phyloP scores from a whole-genome alignment of 2,329 filamentous ascomycete genomes.

The Diaporthe destruens region DNA sequence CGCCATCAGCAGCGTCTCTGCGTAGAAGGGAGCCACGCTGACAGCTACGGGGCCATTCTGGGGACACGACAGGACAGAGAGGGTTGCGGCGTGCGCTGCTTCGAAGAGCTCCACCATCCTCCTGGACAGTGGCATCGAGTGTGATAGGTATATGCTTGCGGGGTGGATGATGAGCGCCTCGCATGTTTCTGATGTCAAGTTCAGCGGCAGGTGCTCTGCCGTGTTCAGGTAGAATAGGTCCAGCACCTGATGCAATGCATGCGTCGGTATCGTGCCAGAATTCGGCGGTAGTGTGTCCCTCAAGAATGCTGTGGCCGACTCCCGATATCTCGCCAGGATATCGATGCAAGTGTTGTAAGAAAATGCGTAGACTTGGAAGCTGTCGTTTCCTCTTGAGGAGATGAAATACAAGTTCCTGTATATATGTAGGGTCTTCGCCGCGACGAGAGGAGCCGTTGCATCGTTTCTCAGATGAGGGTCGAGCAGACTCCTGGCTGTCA shows the following conservation, averaged over 20 bases:
- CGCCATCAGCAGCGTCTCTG: conserved; percentile 82
- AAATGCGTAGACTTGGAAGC: conserved; percentile 88
- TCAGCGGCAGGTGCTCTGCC: conserved; percentile 83
- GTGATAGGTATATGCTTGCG: conserved; percentile 78
- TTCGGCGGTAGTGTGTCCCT: conserved; percentile 65
- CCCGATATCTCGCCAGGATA: conserved; percentile 78
- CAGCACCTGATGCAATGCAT: conserved; percentile 78
- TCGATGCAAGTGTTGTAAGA: conserved; percentile 87
- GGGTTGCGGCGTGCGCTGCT: conserved; percentile 84
- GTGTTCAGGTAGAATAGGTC: conserved; percentile 91
- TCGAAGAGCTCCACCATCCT: conserved; percentile 78
- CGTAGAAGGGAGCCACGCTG: conserved; percentile 83
- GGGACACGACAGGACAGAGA: conserved; percentile 84
- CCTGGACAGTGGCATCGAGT: conserved; percentile 57
- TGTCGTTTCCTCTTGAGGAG: conserved; percentile 77
- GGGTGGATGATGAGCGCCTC: conserved; percentile 81
- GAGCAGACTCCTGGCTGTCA: conserved; percentile 73
- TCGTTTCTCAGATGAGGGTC: conserved; percentile 62
- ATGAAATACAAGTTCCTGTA: conserved; percentile 87
- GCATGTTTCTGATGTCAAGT: conserved; percentile 74
- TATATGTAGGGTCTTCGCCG: conserved; percentile 77
- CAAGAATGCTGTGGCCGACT: conserved; percentile 75
- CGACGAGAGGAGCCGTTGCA: conserved; percentile 70
- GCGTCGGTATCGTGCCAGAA: conserved; percentile 68
- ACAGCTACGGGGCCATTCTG: conserved; percentile 79